Evolutionary conservation across 164 flowering plant genomes (phyloP).

Genomic region (Vitis riparia): DNA sequence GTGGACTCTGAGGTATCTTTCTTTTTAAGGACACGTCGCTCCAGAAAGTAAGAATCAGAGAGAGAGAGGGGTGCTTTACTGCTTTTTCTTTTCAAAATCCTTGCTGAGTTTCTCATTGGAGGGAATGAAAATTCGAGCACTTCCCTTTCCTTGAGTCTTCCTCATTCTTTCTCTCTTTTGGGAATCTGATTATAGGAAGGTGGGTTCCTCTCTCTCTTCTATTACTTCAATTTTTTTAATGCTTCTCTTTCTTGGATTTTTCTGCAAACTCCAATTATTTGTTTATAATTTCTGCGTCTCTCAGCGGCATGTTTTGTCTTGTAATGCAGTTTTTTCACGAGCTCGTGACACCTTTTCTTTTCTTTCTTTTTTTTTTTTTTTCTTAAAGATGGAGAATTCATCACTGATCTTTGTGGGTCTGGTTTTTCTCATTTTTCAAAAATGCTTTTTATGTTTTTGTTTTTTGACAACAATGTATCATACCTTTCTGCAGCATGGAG

Average conservation of each 20-base stretch:
- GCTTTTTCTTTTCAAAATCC: neutral
- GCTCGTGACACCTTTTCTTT: slow-evolving; percentile 3
- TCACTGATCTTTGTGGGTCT: neutral
- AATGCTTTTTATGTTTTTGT: too few relatives aligned
- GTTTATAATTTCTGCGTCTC: slow-evolving; percentile 6
- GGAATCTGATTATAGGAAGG: slow-evolving; percentile 12
- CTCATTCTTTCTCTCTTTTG: neutral
- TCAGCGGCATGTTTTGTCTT: slow-evolving; percentile 22
- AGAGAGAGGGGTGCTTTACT: neutral
- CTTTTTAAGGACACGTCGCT: slow-evolving; percentile 31
- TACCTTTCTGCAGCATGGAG: slow-evolving; percentile 10
- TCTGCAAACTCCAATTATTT: neutral
- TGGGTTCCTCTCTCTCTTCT: neutral
- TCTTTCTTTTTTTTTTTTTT: neutral
- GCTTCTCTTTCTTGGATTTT: neutral
- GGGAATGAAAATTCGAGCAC: slow-evolving; percentile 8
- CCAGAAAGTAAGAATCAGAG: slow-evolving; percentile 18
- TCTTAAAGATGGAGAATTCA: neutral
- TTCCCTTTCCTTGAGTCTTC: neutral
- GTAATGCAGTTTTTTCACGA: slow-evolving; percentile 21
- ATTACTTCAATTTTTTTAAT: neutral
- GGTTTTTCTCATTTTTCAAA: too few relatives aligned
- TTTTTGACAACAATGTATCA: neutral
- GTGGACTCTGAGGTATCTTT: slow-evolving; percentile 43
- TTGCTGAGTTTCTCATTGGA: slow-evolving; percentile 24